Percentiles rank a stretch among this genome's conserved stretches.
phyloP scores from a whole-genome alignment of 495 filamentous ascomycete genomes.

The Aspergillus panamensis region DNA sequence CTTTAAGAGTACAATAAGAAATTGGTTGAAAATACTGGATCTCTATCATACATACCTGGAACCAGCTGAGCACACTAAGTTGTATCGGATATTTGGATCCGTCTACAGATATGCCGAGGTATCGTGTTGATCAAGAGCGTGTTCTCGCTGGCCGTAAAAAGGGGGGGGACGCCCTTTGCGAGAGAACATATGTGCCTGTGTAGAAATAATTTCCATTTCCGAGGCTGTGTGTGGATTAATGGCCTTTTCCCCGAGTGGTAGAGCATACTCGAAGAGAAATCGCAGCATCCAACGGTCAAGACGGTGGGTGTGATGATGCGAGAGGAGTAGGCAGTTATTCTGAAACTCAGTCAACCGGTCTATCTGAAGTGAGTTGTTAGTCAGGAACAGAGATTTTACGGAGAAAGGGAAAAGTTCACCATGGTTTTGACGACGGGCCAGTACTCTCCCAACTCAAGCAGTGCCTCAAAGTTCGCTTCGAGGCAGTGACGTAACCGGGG shows the following conservation, averaged over 20 bases:
- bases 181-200: background rate
- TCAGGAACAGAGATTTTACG: background rate
- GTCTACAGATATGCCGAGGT: no score
- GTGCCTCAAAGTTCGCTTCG: constrained; percentile 1
- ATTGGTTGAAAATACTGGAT: no score
- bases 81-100: no score
- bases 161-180: background rate
- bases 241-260: background rate
- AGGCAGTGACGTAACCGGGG: background rate
- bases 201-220: background rate
- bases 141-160: no score
- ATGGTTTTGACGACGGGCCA: background rate
- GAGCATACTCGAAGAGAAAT: background rate
- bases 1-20: no score
- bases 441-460: background rate
- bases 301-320: background rate
- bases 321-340: background rate
- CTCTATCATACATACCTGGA: no score
- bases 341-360: background rate
- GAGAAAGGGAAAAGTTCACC: background rate
- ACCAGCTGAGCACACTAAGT: no score
- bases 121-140: no score
- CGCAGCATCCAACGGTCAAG: constrained; percentile 2
- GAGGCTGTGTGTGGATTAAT: background rate
- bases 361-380: background rate